Evolutionary conservation across 179 eudicot genomes (phyloP).

Genomic region (Heliamphora pulchella): DNA sequence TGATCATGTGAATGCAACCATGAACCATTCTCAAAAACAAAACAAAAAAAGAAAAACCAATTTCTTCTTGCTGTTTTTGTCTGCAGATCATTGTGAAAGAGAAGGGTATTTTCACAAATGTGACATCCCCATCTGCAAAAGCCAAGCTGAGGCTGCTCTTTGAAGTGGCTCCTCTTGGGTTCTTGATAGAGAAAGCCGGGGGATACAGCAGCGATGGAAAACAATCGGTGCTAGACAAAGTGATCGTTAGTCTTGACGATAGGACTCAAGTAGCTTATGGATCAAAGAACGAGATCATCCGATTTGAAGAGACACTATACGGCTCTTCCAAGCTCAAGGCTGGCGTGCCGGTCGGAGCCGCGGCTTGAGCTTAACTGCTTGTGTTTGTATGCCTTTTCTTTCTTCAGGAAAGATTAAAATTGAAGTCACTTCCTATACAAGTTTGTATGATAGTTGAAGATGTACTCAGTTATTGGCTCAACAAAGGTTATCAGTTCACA

Average conservation of each 20-base stretch:
- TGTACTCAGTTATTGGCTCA: constrained; percentile 3
- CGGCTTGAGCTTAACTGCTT: constrained; percentile 35
- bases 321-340: constrained; percentile 89
- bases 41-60: neutral
- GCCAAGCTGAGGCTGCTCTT: constrained; percentile 87
- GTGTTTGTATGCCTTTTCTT: neutral
- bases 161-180: constrained; percentile 93
- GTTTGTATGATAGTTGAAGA: constrained; percentile 11
- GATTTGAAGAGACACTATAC: constrained; percentile 84
- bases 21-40: neutral
- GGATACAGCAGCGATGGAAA: constrained; percentile 91
- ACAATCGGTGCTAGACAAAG: constrained; percentile 79
- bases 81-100: constrained; percentile 94
- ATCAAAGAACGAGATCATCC: constrained; percentile 82
- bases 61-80: neutral
- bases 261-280: constrained; percentile 99
- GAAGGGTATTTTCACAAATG: constrained; percentile 95
- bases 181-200: constrained; percentile 91
- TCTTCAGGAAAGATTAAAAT: neutral
- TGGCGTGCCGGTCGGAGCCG: constrained; percentile 82
- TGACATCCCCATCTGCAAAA: constrained; percentile 77
- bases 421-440: neutral
- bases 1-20: neutral
- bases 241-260: constrained; percentile 61
- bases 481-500: neutral